Percentiles rank a stretch among this genome's conserved stretches.
Conservation (phyloP, 192 early-diverging fungal species). For the Rhizophagus clarus region DNA sequence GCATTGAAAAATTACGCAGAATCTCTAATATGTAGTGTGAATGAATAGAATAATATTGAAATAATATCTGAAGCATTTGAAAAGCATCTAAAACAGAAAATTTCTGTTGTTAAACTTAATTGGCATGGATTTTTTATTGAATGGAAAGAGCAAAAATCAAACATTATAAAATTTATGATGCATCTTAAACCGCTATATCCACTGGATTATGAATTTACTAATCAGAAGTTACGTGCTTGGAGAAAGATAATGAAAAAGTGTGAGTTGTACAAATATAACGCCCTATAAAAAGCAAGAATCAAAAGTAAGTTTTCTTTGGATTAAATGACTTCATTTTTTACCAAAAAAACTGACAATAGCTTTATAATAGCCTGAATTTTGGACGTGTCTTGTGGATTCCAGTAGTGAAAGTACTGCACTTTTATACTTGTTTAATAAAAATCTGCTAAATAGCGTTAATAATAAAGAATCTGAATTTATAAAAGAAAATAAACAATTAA, state of each 20-base stretch:
- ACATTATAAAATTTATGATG: not conserved
- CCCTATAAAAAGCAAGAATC: not conserved
- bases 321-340: too few relatives aligned
- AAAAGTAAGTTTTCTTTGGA: conserved; percentile 1
- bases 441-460: too few relatives aligned
- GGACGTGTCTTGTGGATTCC: too few relatives aligned
- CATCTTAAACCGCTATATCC: not conserved
- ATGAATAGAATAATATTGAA: not conserved
- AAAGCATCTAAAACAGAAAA: not conserved
- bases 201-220: not conserved
- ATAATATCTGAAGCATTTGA: not conserved
- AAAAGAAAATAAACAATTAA: too few relatives aligned
- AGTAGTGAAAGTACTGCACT: too few relatives aligned
- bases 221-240: too few relatives aligned
- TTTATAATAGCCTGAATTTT: too few relatives aligned
- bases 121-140: not conserved
- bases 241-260: not conserved
- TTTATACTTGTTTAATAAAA: too few relatives aligned
- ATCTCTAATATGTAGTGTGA: not conserved
- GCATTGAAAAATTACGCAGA: not conserved
- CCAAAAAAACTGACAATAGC: too few relatives aligned
- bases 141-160: not conserved
- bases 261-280: conserved; percentile 3
- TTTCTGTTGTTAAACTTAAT: not conserved
- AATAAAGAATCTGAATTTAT: too few relatives aligned